A percentile compares a stretch with the other conserved stretches of the same genome.
phyloP scores from a whole-genome alignment of 352 stramenopile species.

The Phytophthora cactorum region DNA sequence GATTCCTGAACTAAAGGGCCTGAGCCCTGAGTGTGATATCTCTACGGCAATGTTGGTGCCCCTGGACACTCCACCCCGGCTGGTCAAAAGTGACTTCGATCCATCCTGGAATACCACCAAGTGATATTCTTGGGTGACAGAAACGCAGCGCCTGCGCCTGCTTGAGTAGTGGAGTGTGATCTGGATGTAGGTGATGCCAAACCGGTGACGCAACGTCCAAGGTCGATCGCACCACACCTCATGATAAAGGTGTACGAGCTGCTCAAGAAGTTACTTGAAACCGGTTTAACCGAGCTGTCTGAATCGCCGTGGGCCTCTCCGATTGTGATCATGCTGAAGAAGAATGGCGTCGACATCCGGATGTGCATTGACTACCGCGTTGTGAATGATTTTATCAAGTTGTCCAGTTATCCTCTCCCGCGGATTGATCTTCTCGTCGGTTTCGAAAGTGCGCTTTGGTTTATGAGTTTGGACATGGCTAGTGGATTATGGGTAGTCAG shows the following conservation, averaged over 20 bases:
- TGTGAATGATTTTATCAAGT: not conserved
- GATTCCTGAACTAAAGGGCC: not conserved
- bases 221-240: not conserved
- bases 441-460: not conserved
- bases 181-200: not conserved
- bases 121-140: not conserved
- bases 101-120: too few relatives aligned
- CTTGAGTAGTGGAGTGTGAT: not conserved
- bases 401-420: not conserved
- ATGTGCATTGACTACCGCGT: not conserved
- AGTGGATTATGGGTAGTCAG: not conserved
- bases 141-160: not conserved
- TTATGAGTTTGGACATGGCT: slow-evolving; percentile 2
- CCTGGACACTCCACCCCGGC: not conserved
- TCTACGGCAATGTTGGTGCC: not conserved
- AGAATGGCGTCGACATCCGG: not conserved
- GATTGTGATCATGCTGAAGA: not conserved
- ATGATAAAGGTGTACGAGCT: not conserved
- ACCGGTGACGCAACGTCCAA: not conserved
- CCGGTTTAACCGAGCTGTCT: not conserved
- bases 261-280: not conserved
- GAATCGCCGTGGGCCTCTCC: not conserved
- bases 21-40: not conserved
- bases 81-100: too few relatives aligned
- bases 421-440: not conserved